Base-by-base conservation (phyloP, 2,329 filamentous ascomycete genomes). In the Aureobasidium musti region DNA sequence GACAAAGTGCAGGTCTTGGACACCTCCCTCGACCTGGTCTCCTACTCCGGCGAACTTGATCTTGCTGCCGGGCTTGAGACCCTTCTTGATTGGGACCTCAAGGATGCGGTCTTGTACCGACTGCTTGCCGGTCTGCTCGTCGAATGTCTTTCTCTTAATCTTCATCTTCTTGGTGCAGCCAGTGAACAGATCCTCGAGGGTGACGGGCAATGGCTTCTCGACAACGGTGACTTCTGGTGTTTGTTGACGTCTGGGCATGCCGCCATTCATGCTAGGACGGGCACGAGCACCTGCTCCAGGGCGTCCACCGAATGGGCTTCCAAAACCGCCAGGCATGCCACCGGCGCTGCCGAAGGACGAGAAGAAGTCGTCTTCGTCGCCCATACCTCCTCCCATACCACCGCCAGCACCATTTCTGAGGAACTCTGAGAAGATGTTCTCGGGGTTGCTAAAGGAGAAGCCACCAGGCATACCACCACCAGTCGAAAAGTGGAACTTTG, bases 11-110 rank as follows among this genome's bases (percentile, higher is more conserved):
- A 99, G 79, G 78, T 99, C 95, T 78, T 99, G 95, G 67, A 92
- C 91, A 17, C 94, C 94, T 49, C 95, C 95, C 75, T 98, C 95
- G 69, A 97, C 92, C 77, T 98, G 93, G 78, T 99, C 95, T 13
- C 95, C 95, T n/a, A 99, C 93, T 49, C 94, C 92, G 75, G 91
- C 91, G 76, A 97, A 99, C 80, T 97, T 97, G 79, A 99, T 97
- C 84, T 98, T 99, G 74, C 91, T 96, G 35, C 95, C 95, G 73
- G 96, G 93, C 81, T 98, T 97, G 79, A 98, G 81, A 67, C 95
- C 95, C 6, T 92, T 89, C 81, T 97, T 98, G 80, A 99, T 97
- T 54, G 92, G 92, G 63, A 98, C 94, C 75, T 96, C 92, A 35
- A 99, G 82, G 21, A 97, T 91, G 74, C 93, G 91, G 73, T 99